phyloP scores from a whole-genome alignment of 129 eudicot species.

The Escallonia herrerae region DNA sequence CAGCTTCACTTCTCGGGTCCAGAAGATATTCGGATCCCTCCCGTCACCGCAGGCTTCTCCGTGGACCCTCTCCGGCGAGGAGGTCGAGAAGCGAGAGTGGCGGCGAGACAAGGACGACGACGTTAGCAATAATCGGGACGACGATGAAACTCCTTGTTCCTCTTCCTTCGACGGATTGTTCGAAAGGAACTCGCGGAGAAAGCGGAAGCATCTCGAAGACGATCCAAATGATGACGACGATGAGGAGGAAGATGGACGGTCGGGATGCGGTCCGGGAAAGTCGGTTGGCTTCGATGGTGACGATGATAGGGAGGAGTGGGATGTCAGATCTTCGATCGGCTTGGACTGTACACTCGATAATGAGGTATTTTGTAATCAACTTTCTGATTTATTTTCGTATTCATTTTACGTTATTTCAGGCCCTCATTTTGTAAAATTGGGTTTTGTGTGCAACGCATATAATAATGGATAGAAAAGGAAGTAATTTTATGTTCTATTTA shows the following conservation, averaged over 20 bases:
- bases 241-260: slow-evolving; percentile 6
- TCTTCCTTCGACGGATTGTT: slow-evolving; percentile 26
- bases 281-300: background rate
- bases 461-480: too few species aligned
- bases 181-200: background rate
- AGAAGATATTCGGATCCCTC: slow-evolving; percentile 35
- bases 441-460: too few species aligned
- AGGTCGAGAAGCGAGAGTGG: slow-evolving; percentile 25
- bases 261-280: background rate
- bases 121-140: background rate
- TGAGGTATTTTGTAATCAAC: slow-evolving; percentile 22
- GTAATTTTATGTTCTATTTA: too few species aligned
- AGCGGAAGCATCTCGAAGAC: background rate
- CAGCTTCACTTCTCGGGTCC: slow-evolving; percentile 37
- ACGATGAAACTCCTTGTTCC: slow-evolving; percentile 26
- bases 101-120: slow-evolving; percentile 13
- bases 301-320: slow-evolving; percentile 23
- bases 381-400: too few species aligned
- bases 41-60: slow-evolving; percentile 18
- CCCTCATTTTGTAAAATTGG: too few species aligned
- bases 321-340: slow-evolving; percentile 40
- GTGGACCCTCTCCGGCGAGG: slow-evolving; percentile 39
- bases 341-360: slow-evolving; percentile 49
- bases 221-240: background rate
- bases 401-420: too few species aligned